Evolutionary conservation across 1,284 basidiomycete species (phyloP).

Genomic region (Pascua guehoae): DNA sequence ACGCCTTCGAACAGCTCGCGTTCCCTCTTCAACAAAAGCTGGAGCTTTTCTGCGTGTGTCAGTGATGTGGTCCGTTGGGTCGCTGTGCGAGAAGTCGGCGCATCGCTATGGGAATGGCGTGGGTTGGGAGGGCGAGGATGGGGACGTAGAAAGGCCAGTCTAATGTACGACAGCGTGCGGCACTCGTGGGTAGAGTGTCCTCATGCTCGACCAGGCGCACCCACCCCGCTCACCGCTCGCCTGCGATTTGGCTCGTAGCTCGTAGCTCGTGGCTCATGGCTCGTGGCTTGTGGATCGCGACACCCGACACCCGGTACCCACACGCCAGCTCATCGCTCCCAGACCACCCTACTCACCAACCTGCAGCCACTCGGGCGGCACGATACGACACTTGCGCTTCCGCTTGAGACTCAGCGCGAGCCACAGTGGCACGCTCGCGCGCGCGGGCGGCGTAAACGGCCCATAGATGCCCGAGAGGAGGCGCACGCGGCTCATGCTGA

Average conservation of each 20-base stretch:
- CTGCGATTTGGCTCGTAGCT: neutral
- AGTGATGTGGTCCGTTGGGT: too few species aligned
- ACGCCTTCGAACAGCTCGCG: constrained; percentile 64
- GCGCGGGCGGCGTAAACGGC: constrained; percentile 81
- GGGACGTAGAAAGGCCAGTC: too few species aligned
- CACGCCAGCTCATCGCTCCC: neutral
- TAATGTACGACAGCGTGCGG: too few species aligned
- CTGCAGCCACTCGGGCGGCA: constrained; percentile 82
- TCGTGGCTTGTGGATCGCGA: too few species aligned
- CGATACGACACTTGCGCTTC: constrained; percentile 88
- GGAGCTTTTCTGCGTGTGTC: constrained; percentile 63
- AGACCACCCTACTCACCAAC: constrained; percentile 60
- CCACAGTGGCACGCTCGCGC: constrained; percentile 84
- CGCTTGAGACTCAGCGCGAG: constrained; percentile 87
- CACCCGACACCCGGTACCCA: too few species aligned
- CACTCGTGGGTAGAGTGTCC: too few species aligned
- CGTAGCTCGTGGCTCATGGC: neutral
- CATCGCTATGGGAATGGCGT: too few species aligned
- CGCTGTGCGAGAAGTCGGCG: too few species aligned
- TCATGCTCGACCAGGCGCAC: too few species aligned
- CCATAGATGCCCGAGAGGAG: constrained; percentile 90
- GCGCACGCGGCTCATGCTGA: constrained; percentile 80
- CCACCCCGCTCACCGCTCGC: too few species aligned
- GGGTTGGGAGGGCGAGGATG: too few species aligned
- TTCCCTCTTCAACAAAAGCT: constrained; percentile 66